A percentile compares a stretch with the other conserved stretches of the same genome.
These are phyloP conservation scores for Euphorbia celastroides DNA, from an alignment of 441 rosid species.

Conservation along the genomic window DNA sequence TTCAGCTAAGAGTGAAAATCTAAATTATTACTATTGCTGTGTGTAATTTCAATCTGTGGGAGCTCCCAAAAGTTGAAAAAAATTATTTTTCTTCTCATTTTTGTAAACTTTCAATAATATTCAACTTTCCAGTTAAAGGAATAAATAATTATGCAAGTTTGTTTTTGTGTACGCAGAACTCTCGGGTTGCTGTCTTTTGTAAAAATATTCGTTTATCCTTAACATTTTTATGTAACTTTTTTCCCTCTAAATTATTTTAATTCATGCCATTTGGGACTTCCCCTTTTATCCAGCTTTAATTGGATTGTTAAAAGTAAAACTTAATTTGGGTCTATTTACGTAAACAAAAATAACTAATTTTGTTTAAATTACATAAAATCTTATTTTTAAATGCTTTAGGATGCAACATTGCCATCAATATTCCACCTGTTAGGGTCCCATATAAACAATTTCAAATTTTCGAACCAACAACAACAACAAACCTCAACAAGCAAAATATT, in stretches of 20 bases:
- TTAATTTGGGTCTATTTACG: no score
- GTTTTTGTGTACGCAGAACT: no score
- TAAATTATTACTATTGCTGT: neutral
- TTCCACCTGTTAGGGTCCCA: neutral
- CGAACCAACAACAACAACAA: neutral
- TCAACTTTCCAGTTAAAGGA: neutral
- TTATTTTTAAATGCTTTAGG: no score
- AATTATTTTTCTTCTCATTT: no score
- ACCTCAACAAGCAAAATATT: neutral
- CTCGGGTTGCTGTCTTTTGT: neutral
- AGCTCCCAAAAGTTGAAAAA: neutral
- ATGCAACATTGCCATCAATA: no score
- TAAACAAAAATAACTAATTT: neutral
- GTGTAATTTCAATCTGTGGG: neutral
- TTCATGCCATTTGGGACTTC: neutral
- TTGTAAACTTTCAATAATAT: neutral
- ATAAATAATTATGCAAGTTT: neutral
- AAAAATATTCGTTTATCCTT: neutral
- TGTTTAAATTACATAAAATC: neutral
- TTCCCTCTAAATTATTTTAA: no score
- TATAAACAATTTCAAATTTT: neutral
- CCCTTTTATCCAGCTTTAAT: neutral
- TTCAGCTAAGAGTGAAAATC: no score
- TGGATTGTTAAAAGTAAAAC: neutral
- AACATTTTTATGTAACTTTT: neutral